These are phyloP conservation scores for Rubroshorea leprosula DNA, from an alignment of 345 rosid genomes.

Conservation along the genomic window DNA sequence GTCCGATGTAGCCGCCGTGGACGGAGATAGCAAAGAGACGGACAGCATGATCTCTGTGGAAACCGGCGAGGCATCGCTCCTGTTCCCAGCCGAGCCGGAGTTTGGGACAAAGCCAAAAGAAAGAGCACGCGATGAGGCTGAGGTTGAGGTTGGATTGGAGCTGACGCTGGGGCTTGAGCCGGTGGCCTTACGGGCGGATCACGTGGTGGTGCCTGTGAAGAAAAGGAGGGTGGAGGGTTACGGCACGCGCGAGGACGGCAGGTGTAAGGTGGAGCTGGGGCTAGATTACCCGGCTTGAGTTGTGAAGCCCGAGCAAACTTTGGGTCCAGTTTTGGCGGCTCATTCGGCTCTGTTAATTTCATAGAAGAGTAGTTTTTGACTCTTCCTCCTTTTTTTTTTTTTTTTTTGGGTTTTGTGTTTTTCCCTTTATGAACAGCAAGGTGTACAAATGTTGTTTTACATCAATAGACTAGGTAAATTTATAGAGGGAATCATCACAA, in stretches of 20 bases:
- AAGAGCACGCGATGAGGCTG: constrained; percentile 11
- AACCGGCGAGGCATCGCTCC: constrained; percentile 32
- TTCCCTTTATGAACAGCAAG: constrained; percentile 7
- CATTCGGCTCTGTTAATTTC: constrained; percentile 11
- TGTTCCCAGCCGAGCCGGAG: constrained; percentile 18
- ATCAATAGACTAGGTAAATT: constrained; percentile 19
- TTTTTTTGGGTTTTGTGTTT: background rate
- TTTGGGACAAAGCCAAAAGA: constrained; percentile 18
- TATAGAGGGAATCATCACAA: constrained; percentile 11
- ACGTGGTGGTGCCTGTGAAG: constrained; percentile 51
- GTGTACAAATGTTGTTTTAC: constrained; percentile 15
- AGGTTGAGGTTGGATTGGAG: constrained; percentile 36
- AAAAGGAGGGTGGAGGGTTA: constrained; percentile 35
- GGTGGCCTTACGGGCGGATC: constrained; percentile 27
- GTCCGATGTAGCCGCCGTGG: constrained; percentile 58
- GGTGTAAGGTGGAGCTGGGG: constrained; percentile 52
- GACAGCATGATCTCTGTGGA: constrained; percentile 67
- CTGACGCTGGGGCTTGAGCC: constrained; percentile 53
- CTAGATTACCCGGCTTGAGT: constrained; percentile 26
- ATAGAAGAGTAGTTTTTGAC: constrained; percentile 12
- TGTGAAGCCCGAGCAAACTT: background rate
- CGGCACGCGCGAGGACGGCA: constrained; percentile 19
- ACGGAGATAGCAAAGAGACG: constrained; percentile 55
- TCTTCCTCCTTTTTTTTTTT: background rate
- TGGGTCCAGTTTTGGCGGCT: constrained; percentile 21